Conservation (phyloP, 805 yeast genomes). For the Saccharomyces paradoxus region DNA sequence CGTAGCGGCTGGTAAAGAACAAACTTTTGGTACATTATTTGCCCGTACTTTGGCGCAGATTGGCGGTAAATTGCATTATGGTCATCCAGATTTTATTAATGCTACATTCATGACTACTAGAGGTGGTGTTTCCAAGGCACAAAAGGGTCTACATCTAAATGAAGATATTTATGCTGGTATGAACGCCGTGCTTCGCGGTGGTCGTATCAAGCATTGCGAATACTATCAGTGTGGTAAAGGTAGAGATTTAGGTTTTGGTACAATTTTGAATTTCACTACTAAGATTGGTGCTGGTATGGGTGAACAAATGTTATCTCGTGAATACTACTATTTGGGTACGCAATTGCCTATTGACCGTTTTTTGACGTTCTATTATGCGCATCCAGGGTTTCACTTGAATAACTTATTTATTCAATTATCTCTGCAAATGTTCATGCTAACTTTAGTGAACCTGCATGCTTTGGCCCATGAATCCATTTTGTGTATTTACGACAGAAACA, state of each 20-base stretch:
- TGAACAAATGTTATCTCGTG: constrained; percentile 87
- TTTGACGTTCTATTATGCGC: constrained; percentile 89
- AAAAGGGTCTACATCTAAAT: constrained; percentile 84
- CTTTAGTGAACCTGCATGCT: constrained; percentile 71
- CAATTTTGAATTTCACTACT: constrained; percentile 85
- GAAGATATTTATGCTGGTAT: constrained; percentile 96
- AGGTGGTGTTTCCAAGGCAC: constrained; percentile 94
- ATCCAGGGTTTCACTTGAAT: constrained; percentile 91
- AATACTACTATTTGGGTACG: constrained; percentile 83
- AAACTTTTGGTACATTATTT: constrained; percentile 91
- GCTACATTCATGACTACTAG: constrained; percentile 87
- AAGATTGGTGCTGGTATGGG: constrained; percentile 99
- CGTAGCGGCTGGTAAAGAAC: constrained; percentile 95
- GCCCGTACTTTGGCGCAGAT: constrained; percentile 88
- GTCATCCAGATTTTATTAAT: constrained; percentile 92
- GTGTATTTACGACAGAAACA: constrained; percentile 59
- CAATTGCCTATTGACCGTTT: constrained; percentile 82
- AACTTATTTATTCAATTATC: constrained; percentile 80
- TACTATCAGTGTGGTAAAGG: constrained; percentile 96
- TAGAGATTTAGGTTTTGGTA: constrained; percentile 86
- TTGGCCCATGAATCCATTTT: constrained; percentile 61
- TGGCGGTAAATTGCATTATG: constrained; percentile 92
- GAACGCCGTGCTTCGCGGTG: constrained; percentile 83
- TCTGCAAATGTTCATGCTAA: constrained; percentile 75
- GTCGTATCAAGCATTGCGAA: constrained; percentile 90